A percentile compares a stretch with the other conserved stretches of the same genome.
Conservation (phyloP, 768 basidiomycete species). For the Amanita pseudoporphyria region DNA sequence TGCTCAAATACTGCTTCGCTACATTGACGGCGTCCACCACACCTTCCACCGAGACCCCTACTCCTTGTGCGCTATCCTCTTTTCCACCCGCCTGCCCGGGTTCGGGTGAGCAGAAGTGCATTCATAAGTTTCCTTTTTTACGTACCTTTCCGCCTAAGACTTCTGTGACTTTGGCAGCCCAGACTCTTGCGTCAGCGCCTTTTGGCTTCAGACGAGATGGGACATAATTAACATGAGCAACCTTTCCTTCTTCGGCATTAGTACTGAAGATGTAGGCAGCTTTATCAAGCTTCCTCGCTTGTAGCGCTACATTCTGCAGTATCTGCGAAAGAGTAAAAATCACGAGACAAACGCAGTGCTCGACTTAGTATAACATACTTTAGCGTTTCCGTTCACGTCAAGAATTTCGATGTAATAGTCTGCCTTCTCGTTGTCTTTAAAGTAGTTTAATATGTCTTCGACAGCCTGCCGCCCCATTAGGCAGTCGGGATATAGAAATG, state of each 20-base stretch:
- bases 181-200: conserved; percentile 77
- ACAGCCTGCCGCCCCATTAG: conserved; percentile 40
- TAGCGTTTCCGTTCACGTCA: conserved; percentile 77
- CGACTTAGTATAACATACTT: conserved; percentile 35
- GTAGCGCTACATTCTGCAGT: conserved; percentile 62
- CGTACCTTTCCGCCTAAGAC: conserved; percentile 86
- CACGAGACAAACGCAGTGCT: conserved; percentile 2
- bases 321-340: conserved; percentile 33
- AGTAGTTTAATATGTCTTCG: conserved; percentile 61
- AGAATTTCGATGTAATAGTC: conserved; percentile 62
- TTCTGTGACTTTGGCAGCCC: conserved; percentile 73
- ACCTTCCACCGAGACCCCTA: conserved; percentile 58
- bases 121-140: neutral
- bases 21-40: conserved; percentile 56
- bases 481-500: neutral
- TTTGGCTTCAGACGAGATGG: conserved; percentile 45
- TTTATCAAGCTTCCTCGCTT: conserved; percentile 77
- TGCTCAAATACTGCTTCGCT: conserved; percentile 36
- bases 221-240: conserved; percentile 83
- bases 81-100: conserved; percentile 80
- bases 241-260: conserved; percentile 58
- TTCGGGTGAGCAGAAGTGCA: neutral
- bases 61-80: conserved; percentile 85
- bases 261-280: conserved; percentile 83
- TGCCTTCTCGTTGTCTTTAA: conserved; percentile 66